Evolutionary conservation across 352 stramenopile species (phyloP).

Genomic region (Pilasporangium apinafurcum): DNA sequence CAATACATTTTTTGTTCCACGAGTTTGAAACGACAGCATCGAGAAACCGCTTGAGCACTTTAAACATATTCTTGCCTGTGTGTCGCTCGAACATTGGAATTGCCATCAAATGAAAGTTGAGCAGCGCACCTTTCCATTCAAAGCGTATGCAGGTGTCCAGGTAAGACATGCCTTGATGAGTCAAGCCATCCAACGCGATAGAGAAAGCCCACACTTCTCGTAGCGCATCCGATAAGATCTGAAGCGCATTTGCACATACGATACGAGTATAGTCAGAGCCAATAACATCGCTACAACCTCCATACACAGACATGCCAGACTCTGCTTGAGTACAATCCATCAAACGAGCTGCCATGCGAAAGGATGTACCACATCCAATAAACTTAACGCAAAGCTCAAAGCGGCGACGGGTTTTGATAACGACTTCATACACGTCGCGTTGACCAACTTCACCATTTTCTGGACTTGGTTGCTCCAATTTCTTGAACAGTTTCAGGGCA

Average conservation of each 20-base stretch:
- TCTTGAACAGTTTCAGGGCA: conserved; percentile 1
- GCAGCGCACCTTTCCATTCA: neutral
- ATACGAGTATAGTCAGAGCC: conserved; percentile 5
- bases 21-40: neutral
- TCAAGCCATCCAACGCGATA: conserved; percentile 4
- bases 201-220: conserved; percentile 7
- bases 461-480: neutral
- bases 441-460: neutral
- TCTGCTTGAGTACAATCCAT: conserved; percentile 4
- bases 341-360: conserved; percentile 3
- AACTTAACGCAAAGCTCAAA: conserved; percentile 7
- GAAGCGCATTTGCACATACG: conserved; percentile 9
- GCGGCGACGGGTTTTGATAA: conserved; percentile 1
- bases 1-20: conserved; percentile 7
- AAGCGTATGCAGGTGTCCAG: conserved; percentile 5
- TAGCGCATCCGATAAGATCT: conserved; percentile 5
- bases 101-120: conserved; percentile 9
- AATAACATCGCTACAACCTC: neutral
- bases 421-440: conserved; percentile 2
- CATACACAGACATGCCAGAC: neutral
- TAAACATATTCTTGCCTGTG: neutral
- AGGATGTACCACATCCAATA: neutral
- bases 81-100: conserved; percentile 5
- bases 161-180: conserved; percentile 1
- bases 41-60: conserved; percentile 6